Evolutionary conservation across 495 filamentous ascomycete species (phyloP).

Genomic region (Stereocaulon alpinum): DNA sequence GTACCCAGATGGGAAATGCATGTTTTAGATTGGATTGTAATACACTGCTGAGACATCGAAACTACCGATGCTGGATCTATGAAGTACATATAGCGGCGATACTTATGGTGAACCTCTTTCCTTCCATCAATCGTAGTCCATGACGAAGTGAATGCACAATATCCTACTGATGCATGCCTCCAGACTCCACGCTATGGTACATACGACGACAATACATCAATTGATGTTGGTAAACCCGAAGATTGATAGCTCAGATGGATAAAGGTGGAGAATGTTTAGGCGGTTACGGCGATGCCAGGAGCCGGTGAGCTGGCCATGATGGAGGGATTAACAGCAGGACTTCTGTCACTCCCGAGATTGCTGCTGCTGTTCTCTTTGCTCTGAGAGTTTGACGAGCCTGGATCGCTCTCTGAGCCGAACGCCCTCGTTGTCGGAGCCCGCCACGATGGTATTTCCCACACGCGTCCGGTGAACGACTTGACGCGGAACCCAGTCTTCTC

Average conservation of each 20-base stretch:
- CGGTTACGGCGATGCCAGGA: constrained; percentile 35
- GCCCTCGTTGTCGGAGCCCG: constrained; percentile 51
- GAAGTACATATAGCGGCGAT: background rate
- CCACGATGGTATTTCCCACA: constrained; percentile 81
- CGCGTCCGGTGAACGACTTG: constrained; percentile 85
- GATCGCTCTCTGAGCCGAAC: constrained; percentile 36
- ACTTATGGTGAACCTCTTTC: background rate
- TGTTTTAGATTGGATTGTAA: background rate
- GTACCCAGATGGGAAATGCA: background rate
- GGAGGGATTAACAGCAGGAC: constrained; percentile 46
- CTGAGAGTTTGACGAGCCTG: constrained; percentile 54
- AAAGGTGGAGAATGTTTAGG: background rate
- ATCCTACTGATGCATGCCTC: background rate
- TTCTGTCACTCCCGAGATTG: constrained; percentile 62
- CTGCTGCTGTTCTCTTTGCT: constrained; percentile 66
- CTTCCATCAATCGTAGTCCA: background rate
- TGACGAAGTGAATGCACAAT: background rate
- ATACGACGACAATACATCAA: background rate
- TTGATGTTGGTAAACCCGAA: no score
- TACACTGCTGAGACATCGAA: background rate
- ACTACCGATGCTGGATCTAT: background rate
- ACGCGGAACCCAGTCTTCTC: constrained; percentile 66
- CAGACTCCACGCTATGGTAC: constrained; percentile 11
- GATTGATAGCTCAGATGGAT: background rate
- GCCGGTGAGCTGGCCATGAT: constrained; percentile 37